Conservation (phyloP, 1,284 basidiomycete species). For the Microbotryum intermedium region DNA sequence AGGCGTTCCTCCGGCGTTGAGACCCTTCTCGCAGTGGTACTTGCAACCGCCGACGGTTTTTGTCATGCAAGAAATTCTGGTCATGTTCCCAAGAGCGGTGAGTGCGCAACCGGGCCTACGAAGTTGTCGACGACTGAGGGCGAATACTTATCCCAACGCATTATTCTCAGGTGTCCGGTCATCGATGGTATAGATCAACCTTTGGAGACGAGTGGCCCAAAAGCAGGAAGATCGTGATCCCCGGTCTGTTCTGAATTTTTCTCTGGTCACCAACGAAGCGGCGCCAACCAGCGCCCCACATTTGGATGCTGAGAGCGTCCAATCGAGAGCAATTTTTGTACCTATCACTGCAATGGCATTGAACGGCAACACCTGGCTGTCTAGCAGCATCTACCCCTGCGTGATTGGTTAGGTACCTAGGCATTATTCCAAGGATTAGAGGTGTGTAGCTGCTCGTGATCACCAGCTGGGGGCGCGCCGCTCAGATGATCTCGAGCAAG, state of each 20-base stretch:
- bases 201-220: slow-evolving; percentile 29
- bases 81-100: slow-evolving; percentile 32
- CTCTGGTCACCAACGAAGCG: too few species aligned
- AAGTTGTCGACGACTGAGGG: background rate
- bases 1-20: slow-evolving; percentile 3
- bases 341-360: too few species aligned
- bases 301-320: too few species aligned
- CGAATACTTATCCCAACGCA: background rate
- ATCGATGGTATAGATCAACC: slow-evolving; percentile 32
- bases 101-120: background rate
- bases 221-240: slow-evolving; percentile 25
- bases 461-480: too few species aligned
- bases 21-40: slow-evolving; percentile 11
- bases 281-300: too few species aligned
- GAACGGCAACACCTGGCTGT: too few species aligned
- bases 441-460: too few species aligned
- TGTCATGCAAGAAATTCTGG: slow-evolving; percentile 15
- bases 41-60: slow-evolving; percentile 13
- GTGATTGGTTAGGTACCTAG: too few species aligned
- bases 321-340: too few species aligned
- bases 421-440: too few species aligned
- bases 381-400: too few species aligned
- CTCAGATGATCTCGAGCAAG: too few species aligned
- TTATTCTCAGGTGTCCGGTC: slow-evolving; percentile 7
- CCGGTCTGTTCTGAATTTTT: slow-evolving; percentile 12